Percentiles rank a stretch among this genome's conserved stretches.
These are phyloP conservation scores for Schizopora paradoxa DNA, from an alignment of 1,284 basidiomycete species.

Conservation along the genomic window DNA sequence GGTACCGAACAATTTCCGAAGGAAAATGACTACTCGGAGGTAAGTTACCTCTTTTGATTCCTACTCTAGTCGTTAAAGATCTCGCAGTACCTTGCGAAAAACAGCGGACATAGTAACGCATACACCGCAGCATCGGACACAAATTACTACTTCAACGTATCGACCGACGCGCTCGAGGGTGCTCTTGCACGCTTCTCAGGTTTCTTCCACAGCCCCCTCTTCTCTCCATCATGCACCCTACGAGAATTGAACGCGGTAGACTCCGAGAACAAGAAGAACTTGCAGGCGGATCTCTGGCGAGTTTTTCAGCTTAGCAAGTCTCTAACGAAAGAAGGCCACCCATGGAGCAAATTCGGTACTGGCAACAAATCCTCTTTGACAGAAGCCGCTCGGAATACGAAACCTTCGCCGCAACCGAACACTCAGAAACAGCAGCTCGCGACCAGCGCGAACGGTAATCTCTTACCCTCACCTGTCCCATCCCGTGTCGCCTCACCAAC, in stretches of 20 bases:
- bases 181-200: slow-evolving; percentile 90
- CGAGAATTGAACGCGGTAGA: slow-evolving; percentile 97
- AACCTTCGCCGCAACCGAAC: too few relatives aligned
- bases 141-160: slow-evolving; percentile 91
- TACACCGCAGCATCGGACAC: slow-evolving; percentile 93
- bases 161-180: slow-evolving; percentile 77
- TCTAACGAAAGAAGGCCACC: slow-evolving; percentile 75
- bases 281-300: slow-evolving; percentile 95
- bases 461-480: slow-evolving; percentile 41
- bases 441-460: slow-evolving; percentile 27
- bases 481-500: slow-evolving; percentile 60
- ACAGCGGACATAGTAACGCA: slow-evolving; percentile 91
- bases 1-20: slow-evolving; percentile 79
- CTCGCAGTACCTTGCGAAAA: slow-evolving; percentile 76
- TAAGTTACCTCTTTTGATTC: slow-evolving; percentile 25
- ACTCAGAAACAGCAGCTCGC: slow-evolving; percentile 37
- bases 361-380: slow-evolving; percentile 86
- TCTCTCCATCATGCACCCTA: slow-evolving; percentile 85
- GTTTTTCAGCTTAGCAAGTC: slow-evolving; percentile 95
- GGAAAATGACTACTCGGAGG: slow-evolving; percentile 91
- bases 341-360: slow-evolving; percentile 92
- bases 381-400: slow-evolving; percentile 49
- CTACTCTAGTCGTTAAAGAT: slow-evolving; percentile 1
- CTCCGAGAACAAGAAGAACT: slow-evolving; percentile 98
- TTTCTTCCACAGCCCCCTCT: slow-evolving; percentile 94